Conservation (phyloP, 495 filamentous ascomycete genomes). For the Hypoxylon perforatum region DNA sequence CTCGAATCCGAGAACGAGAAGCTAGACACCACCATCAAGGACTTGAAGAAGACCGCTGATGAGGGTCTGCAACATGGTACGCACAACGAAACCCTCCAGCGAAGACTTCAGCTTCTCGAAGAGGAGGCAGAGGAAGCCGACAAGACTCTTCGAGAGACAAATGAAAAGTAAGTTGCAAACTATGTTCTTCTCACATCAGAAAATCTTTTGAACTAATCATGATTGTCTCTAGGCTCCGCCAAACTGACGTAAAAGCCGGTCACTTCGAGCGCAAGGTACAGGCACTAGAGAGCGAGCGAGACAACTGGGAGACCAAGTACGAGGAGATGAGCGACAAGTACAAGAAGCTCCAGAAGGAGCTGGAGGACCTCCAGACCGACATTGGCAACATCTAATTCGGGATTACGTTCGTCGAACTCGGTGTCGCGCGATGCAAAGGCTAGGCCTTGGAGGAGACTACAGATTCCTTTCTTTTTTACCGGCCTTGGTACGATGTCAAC, state of each 20-base stretch:
- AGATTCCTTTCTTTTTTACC: conserved; percentile 25
- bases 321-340: conserved; percentile 96
- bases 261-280: conserved; percentile 99
- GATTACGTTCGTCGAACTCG: conserved; percentile 32
- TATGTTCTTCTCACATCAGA: not conserved
- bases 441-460: conserved; percentile 24
- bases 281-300: conserved; percentile 87
- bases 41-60: conserved; percentile 80
- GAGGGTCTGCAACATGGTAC: conserved; percentile 78
- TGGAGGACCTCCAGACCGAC: conserved; percentile 87
- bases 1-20: conserved; percentile 94
- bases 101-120: conserved; percentile 93
- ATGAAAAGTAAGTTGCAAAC: conserved; percentile 85
- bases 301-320: conserved; percentile 95
- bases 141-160: conserved; percentile 92
- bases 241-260: conserved; percentile 98
- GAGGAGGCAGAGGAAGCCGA: conserved; percentile 97
- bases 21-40: conserved; percentile 78
- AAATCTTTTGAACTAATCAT: conserved; percentile 45
- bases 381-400: conserved; percentile 85
- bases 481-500: conserved; percentile 31
- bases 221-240: conserved; percentile 76
- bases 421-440: conserved; percentile 29
- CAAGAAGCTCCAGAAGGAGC: conserved; percentile 83
- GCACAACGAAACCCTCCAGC: conserved; percentile 88